Conservation (phyloP, 148 eudicot species). For the Chenopodium suecicum region DNA sequence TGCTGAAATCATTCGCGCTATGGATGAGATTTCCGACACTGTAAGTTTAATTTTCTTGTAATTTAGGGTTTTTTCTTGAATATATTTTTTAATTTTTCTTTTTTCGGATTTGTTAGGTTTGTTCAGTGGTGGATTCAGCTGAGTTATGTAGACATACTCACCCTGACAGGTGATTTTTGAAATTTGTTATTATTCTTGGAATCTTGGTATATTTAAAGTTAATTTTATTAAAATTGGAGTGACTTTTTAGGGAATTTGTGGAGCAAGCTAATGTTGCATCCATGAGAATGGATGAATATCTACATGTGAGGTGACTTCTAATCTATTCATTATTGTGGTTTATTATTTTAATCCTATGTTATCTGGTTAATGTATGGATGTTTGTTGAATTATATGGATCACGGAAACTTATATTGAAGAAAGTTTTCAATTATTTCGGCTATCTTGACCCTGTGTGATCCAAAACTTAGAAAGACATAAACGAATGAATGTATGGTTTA, state of each 20-base stretch:
- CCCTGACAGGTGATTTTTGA: slow-evolving; percentile 69
- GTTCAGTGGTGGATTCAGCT: slow-evolving; percentile 88
- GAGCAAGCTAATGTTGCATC: slow-evolving; percentile 78
- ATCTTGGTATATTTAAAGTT: background rate
- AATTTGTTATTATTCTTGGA: background rate
- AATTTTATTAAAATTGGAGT: background rate
- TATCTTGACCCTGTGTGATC: background rate
- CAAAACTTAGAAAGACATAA: background rate
- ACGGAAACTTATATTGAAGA: background rate
- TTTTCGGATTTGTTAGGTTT: slow-evolving; percentile 45
- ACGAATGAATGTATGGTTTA: background rate
- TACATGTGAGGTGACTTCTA: slow-evolving; percentile 95
- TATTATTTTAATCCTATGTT: background rate
- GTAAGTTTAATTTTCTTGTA: slow-evolving; percentile 35
- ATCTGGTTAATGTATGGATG: background rate
- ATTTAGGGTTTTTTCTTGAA: slow-evolving; percentile 12
- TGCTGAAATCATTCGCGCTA: slow-evolving; percentile 59
- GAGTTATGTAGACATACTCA: slow-evolving; percentile 90
- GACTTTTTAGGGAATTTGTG: slow-evolving; percentile 59
- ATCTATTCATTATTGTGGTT: slow-evolving; percentile 20
- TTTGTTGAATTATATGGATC: background rate
- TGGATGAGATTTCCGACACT: slow-evolving; percentile 93
- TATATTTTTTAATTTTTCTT: background rate
- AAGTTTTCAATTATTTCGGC: background rate
- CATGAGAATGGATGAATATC: slow-evolving; percentile 76